Evolutionary conservation across 176 grass and related monocot genomes (phyloP).

Genomic region (Cenchrus americanus): DNA sequence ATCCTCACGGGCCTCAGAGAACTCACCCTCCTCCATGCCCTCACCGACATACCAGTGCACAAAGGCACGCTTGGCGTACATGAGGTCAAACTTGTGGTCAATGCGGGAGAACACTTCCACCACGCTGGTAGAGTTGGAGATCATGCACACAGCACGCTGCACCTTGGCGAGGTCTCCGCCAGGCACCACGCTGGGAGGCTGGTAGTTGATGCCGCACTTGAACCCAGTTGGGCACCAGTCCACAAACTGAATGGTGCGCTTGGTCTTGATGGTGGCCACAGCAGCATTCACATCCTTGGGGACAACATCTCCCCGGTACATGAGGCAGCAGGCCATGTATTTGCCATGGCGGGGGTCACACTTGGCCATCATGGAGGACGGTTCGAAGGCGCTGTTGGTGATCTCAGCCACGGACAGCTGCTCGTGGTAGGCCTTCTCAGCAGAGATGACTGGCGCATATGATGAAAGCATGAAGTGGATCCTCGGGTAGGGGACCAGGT

Average conservation of each 20-base stretch:
- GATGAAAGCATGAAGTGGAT: conserved; percentile 1
- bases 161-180: conserved; percentile 51
- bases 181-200: conserved; percentile 50
- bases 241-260: conserved; percentile 49
- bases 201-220: conserved; percentile 59
- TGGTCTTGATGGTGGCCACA: conserved; percentile 56
- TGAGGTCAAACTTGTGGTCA: conserved; percentile 45
- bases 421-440: background rate
- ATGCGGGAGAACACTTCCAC: conserved; percentile 58
- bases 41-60: background rate
- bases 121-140: conserved; percentile 57
- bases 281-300: conserved; percentile 48
- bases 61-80: background rate
- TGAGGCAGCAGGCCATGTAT: conserved; percentile 39
- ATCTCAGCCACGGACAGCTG: background rate
- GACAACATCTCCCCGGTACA: conserved; percentile 53
- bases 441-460: background rate
- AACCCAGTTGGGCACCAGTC: conserved; percentile 56
- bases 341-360: background rate
- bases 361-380: background rate
- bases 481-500: background rate
- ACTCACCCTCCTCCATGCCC: conserved; percentile 5
- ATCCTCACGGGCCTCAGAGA: background rate
- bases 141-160: conserved; percentile 56
- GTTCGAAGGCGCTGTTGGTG: background rate